A percentile compares a stretch with the other conserved stretches of the same genome.
These are phyloP conservation scores for Apiospora saccharicola DNA, from an alignment of 2,329 filamentous ascomycete genomes.

Conservation along the genomic window DNA sequence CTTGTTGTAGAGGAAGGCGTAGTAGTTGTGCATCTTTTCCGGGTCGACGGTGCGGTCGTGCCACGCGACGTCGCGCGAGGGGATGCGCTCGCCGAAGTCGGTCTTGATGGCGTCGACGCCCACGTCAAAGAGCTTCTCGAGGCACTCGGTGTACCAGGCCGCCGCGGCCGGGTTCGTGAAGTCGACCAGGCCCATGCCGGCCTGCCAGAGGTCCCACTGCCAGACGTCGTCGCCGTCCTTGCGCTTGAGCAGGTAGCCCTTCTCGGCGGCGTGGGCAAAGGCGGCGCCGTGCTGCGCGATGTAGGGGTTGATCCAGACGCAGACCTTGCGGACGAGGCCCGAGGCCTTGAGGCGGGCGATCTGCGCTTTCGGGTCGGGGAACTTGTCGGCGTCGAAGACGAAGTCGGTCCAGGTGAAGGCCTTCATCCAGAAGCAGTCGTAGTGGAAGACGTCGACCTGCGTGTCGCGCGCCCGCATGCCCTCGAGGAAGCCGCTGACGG, in stretches of 20 bases:
- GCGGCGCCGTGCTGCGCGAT: slow-evolving; percentile 73
- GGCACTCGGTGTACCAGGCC: slow-evolving; percentile 68
- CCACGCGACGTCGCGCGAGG: slow-evolving; percentile 70
- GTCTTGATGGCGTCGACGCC: slow-evolving; percentile 79
- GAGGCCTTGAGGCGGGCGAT: slow-evolving; percentile 69
- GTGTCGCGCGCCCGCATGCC: slow-evolving; percentile 72
- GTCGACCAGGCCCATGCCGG: slow-evolving; percentile 77
- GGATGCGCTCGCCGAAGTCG: slow-evolving; percentile 78
- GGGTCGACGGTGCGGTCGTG: slow-evolving; percentile 66
- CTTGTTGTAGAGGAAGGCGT: slow-evolving; percentile 77
- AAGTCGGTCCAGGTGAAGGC: slow-evolving; percentile 81
- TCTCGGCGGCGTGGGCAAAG: slow-evolving; percentile 69
- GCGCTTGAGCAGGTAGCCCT: slow-evolving; percentile 74
- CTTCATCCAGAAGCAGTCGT: slow-evolving; percentile 81
- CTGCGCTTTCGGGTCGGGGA: slow-evolving; percentile 72
- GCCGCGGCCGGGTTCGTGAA: slow-evolving; percentile 76
- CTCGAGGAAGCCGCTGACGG: slow-evolving; percentile 72
- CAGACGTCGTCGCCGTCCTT: slow-evolving; percentile 74
- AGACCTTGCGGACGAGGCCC: slow-evolving; percentile 69
- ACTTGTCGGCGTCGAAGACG: slow-evolving; percentile 71
- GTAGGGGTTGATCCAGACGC: slow-evolving; percentile 81
- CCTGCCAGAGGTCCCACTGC: slow-evolving; percentile 82
- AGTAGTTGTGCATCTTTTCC: slow-evolving; percentile 78
- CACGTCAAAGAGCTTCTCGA: slow-evolving; percentile 70
- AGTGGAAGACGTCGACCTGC: slow-evolving; percentile 76